These are phyloP conservation scores for Kwoniella shivajii DNA, from an alignment of 1,284 basidiomycete genomes.

Conservation along the genomic window DNA sequence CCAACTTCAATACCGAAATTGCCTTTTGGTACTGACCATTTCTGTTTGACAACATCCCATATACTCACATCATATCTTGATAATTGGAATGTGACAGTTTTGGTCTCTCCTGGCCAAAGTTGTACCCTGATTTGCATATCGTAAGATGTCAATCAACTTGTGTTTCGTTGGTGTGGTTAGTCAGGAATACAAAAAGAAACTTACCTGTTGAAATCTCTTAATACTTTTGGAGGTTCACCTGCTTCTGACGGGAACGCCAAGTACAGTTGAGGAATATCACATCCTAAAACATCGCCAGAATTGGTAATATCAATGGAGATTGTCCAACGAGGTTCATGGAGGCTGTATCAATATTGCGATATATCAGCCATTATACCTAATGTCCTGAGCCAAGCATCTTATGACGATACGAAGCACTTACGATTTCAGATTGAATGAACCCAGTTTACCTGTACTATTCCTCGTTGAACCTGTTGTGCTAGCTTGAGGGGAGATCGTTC, in stretches of 20 bases:
- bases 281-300: conserved; percentile 52
- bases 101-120: conserved; percentile 43
- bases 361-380: too few species aligned
- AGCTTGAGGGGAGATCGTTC: background rate
- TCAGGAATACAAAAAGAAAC: background rate
- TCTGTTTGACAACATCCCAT: conserved; percentile 52
- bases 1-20: conserved; percentile 47
- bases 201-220: conserved; percentile 37
- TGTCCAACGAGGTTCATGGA: conserved; percentile 50
- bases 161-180: background rate
- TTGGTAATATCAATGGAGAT: conserved; percentile 56
- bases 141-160: background rate
- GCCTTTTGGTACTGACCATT: conserved; percentile 53
- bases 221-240: conserved; percentile 52
- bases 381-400: too few species aligned
- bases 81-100: conserved; percentile 48
- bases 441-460: conserved; percentile 1
- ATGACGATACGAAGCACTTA: too few species aligned
- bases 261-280: conserved; percentile 55
- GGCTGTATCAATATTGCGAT: too few species aligned
- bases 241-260: conserved; percentile 48
- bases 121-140: conserved; percentile 44
- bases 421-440: background rate
- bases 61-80: conserved; percentile 53
- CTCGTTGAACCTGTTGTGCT: background rate